phyloP scores from a whole-genome alignment of 805 yeast genomes.

The Candida stauntonica region DNA sequence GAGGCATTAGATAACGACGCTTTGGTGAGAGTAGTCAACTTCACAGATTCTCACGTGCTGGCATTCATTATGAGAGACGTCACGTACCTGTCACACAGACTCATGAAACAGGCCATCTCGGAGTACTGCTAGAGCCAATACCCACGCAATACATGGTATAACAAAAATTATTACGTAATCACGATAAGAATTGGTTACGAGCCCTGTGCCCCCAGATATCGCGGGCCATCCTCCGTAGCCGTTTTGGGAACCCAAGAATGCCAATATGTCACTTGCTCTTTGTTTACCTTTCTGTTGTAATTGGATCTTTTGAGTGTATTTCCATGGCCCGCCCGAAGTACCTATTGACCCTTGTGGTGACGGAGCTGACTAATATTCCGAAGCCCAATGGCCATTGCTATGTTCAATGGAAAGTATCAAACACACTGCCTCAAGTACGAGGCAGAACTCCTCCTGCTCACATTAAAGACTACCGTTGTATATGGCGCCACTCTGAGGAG shows the following conservation, averaged over 20 bases:
- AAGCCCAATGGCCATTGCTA: constrained; percentile 66
- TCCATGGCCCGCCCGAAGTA: constrained; percentile 51
- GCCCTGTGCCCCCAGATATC: too few relatives aligned
- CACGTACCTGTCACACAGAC: constrained; percentile 3
- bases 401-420: constrained; percentile 59
- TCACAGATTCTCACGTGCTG: constrained; percentile 14
- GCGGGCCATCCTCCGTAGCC: too few relatives aligned
- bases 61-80: constrained; percentile 14
- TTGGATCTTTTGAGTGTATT: too few relatives aligned
- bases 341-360: constrained; percentile 50
- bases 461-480: constrained; percentile 49
- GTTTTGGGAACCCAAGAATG: too few relatives aligned
- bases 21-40: constrained; percentile 6
- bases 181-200: background rate
- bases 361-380: constrained; percentile 81
- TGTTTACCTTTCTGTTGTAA: too few relatives aligned
- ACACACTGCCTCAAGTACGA: constrained; percentile 39
- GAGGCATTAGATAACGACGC: background rate
- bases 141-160: too few relatives aligned
- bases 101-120: constrained; percentile 5
- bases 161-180: background rate
- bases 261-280: too few relatives aligned
- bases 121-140: constrained; percentile 10
- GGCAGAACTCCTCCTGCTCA: constrained; percentile 41
- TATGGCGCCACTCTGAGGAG: constrained; percentile 39